Conservation (phyloP, 2,329 filamentous ascomycete genomes). For the Epichloe gansuensis region DNA sequence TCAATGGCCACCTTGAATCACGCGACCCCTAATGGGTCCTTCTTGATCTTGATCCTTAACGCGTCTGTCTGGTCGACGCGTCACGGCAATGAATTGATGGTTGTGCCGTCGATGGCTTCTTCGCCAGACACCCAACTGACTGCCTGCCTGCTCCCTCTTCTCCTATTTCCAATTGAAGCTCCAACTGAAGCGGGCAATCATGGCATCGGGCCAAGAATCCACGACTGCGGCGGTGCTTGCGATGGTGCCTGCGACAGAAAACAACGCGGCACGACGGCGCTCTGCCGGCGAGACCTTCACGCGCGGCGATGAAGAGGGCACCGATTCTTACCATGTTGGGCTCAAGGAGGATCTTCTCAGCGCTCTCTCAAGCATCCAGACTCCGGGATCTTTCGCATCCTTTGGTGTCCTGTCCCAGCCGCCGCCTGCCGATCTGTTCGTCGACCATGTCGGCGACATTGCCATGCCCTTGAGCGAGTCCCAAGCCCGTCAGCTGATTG, state of each 20-base stretch:
- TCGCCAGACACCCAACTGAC: too few relatives aligned
- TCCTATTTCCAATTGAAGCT: not conserved
- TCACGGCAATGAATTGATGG: too few relatives aligned
- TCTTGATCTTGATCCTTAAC: too few relatives aligned
- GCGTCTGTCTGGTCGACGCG: too few relatives aligned
- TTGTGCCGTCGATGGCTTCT: too few relatives aligned
- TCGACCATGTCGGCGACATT: slow-evolving; percentile 13
- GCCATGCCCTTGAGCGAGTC: slow-evolving; percentile 14
- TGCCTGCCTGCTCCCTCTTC: too few relatives aligned
- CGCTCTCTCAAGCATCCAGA: slow-evolving; percentile 6
- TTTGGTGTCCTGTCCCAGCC: not conserved
- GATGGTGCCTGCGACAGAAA: not conserved
- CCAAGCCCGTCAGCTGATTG: slow-evolving; percentile 15
- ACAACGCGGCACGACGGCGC: not conserved
- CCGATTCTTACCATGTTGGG: not conserved
- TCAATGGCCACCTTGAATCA: too few relatives aligned
- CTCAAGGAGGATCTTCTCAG: slow-evolving; percentile 6
- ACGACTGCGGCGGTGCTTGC: not conserved
- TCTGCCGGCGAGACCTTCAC: not conserved
- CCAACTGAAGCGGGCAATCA: not conserved
- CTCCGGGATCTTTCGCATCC: slow-evolving; percentile 10
- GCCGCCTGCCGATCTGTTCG: slow-evolving; percentile 6
- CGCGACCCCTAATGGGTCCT: too few relatives aligned
- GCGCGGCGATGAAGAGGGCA: not conserved
- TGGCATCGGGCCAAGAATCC: not conserved